phyloP scores from a whole-genome alignment of 108 stramenopile species.

The Cyclostephanos invisitatus region DNA sequence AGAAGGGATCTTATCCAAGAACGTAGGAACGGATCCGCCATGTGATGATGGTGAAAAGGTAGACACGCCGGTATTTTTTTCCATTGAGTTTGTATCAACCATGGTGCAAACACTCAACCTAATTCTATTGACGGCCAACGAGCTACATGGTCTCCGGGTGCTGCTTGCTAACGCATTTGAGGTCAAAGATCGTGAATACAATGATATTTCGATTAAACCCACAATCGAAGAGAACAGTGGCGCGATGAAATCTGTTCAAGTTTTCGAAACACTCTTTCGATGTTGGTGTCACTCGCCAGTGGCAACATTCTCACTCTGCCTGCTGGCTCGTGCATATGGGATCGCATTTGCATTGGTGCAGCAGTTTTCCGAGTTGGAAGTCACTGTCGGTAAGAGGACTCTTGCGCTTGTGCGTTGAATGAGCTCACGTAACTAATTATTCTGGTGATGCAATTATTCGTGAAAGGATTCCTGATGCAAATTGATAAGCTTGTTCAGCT shows the following conservation, averaged over 20 bases:
- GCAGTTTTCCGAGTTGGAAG: constrained; percentile 87
- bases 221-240: constrained; percentile 37
- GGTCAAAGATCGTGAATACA: constrained; percentile 15
- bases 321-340: constrained; percentile 95
- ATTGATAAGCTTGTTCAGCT: constrained; percentile 97
- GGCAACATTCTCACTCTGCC: constrained; percentile 94
- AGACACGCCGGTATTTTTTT: constrained; percentile 42
- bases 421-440: not conserved
- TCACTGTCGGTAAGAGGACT: constrained; percentile 78
- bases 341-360: constrained; percentile 90
- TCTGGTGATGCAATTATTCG: not conserved
- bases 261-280: constrained; percentile 86
- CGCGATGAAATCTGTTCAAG: constrained; percentile 51
- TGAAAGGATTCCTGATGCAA: constrained; percentile 89
- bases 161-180: constrained; percentile 61
- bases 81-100: constrained; percentile 89
- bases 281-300: constrained; percentile 99
- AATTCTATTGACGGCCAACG: constrained; percentile 94
- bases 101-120: constrained; percentile 98
- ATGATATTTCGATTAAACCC: constrained; percentile 12
- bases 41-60: constrained; percentile 34
- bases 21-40: constrained; percentile 24
- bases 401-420: not conserved
- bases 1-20: constrained; percentile 9
- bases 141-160: constrained; percentile 87